Base-by-base conservation (phyloP, 805 yeast genomes). In the Sugiyamaella lignohabitans region DNA sequence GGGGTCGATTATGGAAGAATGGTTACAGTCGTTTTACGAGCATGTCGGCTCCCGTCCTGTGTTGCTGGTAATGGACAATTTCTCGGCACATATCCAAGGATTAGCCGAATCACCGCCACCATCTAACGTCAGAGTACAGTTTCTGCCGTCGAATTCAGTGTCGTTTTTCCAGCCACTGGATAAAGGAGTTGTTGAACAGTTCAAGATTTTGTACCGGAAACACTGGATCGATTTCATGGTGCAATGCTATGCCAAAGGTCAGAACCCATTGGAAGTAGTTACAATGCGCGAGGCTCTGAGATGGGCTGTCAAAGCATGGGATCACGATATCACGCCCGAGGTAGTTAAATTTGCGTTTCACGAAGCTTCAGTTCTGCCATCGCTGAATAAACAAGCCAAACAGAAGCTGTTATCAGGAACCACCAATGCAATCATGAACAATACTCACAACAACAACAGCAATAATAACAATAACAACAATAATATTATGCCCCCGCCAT, bases 21-120 rank as follows among this genome's bases (percentile, higher is more conserved):
- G 47, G 47, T 40, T 44, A 19, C 37, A 22, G 18, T 29, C 35
- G 19, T 44, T 44, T n/a, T 44, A 44, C 30, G 47, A 44, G 23
- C 42, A 44, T 38, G 47, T 44, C n/a, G 47, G 47, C 5, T 24
- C 21, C 10, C 21, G 42, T 5, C 22, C 37, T 8, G 47, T 44
- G 11, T 5, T 44, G 20, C 38, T 44, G 6, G 37, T 44, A 10
- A 20, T 44, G 20, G 47, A 44, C 38, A 44, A 44, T 18, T 44
- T 44, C 36, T 44, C 47, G 16, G 42, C 47, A 5, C 47, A 44
- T 38, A 38, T 44, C 20, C 47, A 44, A 41, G 47, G 47, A 6
- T 35, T 44, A 21, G 42, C 47, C 2, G 47, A 44, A 27, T 29
- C 38, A 20, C 42, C 43, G 2, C 47, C 47, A 14, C 47, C 47